Conservation (phyloP, 2,329 filamentous ascomycete species). For the Fusarium pseudoanthophilum region DNA sequence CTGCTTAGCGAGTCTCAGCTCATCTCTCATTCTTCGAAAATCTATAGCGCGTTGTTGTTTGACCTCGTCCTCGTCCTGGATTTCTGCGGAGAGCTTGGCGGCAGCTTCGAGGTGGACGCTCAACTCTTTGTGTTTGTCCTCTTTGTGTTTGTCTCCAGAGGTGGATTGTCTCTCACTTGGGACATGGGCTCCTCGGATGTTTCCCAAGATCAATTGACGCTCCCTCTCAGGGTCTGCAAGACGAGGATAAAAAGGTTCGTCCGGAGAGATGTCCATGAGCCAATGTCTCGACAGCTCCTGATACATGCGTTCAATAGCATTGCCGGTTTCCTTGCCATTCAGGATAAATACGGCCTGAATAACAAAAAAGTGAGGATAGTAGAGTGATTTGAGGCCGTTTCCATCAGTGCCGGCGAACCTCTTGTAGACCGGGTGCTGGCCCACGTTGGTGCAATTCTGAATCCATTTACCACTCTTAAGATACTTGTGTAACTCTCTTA, state of each 20-base stretch:
- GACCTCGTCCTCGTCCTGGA: neutral
- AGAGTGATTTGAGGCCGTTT: neutral
- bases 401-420: too few relatives aligned
- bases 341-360: neutral
- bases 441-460: neutral
- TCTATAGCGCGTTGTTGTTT: neutral
- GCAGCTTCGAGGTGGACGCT: neutral
- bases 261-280: rapidly evolving
- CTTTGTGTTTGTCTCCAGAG: neutral
- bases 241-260: neutral
- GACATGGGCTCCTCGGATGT: neutral
- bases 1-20: neutral
- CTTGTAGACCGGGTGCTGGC: too few relatives aligned
- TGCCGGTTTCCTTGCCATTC: too few relatives aligned
- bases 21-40: neutral
- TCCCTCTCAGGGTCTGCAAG: neutral
- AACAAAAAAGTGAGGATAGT: neutral
- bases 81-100: rapidly evolving
- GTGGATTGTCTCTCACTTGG: neutral
- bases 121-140: neutral
- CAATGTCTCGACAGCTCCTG: neutral
- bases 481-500: neutral
- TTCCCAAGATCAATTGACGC: neutral
- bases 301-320: neutral
- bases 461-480: neutral